phyloP scores from a whole-genome alignment of 441 rosid species.

The Caryocar brasiliense region DNA sequence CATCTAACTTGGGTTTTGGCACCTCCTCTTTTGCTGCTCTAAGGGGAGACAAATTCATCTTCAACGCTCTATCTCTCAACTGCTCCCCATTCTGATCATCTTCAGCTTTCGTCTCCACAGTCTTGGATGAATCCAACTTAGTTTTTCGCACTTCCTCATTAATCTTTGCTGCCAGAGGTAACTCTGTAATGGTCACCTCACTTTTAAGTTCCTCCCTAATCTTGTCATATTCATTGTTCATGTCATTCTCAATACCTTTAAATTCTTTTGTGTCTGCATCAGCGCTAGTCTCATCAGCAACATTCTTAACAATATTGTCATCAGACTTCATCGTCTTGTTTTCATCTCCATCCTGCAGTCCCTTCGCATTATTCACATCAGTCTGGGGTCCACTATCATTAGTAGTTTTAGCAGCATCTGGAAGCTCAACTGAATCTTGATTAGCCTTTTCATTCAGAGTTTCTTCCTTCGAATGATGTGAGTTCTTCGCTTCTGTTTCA shows the following conservation, averaged over 20 bases:
- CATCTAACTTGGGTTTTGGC: conserved; percentile 11
- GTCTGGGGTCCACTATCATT: not conserved
- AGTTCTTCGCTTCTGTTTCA: too few species aligned
- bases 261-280: not conserved
- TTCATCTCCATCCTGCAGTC: not conserved
- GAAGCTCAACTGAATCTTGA: not conserved
- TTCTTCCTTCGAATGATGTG: too few species aligned
- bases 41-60: conserved; percentile 4
- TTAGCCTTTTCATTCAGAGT: not conserved
- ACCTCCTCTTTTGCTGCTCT: conserved; percentile 14
- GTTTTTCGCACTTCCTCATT: not conserved
- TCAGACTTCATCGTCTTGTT: not conserved
- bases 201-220: not conserved
- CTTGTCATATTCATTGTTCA: not conserved
- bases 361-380: not conserved
- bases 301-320: not conserved
- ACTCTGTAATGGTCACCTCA: not conserved
- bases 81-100: conserved; percentile 12
- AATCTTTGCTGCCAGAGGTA: not conserved
- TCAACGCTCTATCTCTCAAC: conserved; percentile 9
- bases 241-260: too few species aligned
- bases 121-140: not conserved
- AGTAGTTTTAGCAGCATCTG: not conserved
- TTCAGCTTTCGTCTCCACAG: conserved; percentile 8
- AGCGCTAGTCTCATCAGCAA: not conserved